Base-by-base conservation (phyloP, 2,329 filamentous ascomycete genomes). In the Chaetoscypha palmicola region DNA sequence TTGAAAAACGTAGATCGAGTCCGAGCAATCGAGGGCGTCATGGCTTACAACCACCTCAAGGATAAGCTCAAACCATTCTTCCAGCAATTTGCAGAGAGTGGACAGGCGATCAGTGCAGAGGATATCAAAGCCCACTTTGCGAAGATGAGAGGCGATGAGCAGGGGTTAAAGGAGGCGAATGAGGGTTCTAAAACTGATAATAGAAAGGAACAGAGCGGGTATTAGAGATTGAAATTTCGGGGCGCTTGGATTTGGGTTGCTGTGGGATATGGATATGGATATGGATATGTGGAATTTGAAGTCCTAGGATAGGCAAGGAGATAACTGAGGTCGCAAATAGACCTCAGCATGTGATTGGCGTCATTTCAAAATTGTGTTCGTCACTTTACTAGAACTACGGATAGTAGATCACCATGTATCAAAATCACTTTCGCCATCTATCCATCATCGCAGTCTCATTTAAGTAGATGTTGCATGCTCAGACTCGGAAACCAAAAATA, bases 121-220 rank as follows among this genome's bases (percentile, higher is more conserved):
- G 90, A 97, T 65, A 92, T 98, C 66, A 98, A 96, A 65, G 79
- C 79, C 2, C 95, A 96, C 63, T 98, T 98, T 73, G 91, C 91
- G 40, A 91, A 92, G 68, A 67, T 98, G 55, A 77, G 92, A 51
- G 92, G 92, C 46, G 92, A 97, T 64, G 86, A 88, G 34, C 70
- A 84, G 34, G 57, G 53, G 36, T 60, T 62, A 5, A 55, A 52
- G 38, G 54, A 58, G 12, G 58, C 56, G 10, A 52, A 51, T 4
- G 56, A 58, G 33, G 55, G 56, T 28, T 59, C 56, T 14, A 60
- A 59, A 41, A 26, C 14, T 14, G 60, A 66, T 58, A 60, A 59
- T 40, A 63, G 69, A 40, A 64, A 58, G 45, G 68, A 73, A 41
- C 69, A 73, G 54, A 67, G 65, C 50, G 71, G 71, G n/a, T 62